Percentiles rank a stretch among this genome's conserved stretches.
Conservation (phyloP, 139 green algal species). For the Coelastrella sp. region DNA sequence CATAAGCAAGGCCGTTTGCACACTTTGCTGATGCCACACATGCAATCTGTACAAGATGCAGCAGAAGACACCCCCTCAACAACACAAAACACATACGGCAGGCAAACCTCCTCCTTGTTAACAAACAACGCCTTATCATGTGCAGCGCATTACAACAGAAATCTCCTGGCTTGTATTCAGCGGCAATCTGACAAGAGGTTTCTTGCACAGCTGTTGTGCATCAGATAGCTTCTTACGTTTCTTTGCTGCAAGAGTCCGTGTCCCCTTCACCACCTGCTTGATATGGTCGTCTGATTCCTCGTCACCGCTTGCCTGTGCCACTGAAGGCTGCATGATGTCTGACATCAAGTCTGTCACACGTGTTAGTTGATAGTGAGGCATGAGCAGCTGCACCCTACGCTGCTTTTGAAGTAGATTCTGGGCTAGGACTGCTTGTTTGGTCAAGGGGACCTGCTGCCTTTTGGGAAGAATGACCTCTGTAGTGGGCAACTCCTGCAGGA, state of each 20-base stretch:
- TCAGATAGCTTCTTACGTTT: too few species aligned
- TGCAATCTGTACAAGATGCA: too few species aligned
- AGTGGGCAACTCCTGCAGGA: slow-evolving; percentile 25
- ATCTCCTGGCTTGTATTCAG: too few species aligned
- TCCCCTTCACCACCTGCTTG: background rate
- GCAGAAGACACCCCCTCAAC: too few species aligned
- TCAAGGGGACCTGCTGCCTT: background rate
- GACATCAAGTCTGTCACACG: background rate
- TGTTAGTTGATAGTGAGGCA: background rate
- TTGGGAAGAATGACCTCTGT: background rate
- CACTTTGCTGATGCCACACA: too few species aligned
- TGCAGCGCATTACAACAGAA: too few species aligned
- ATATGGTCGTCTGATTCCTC: too few species aligned
- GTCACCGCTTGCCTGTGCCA: background rate
- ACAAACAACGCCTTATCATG: too few species aligned
- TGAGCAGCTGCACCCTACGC: slow-evolving; percentile 33
- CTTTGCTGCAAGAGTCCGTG: background rate
- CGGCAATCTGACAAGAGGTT: too few species aligned
- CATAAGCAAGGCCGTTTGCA: background rate
- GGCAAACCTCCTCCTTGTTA: too few species aligned
- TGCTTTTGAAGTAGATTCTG: background rate
- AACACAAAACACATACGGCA: too few species aligned
- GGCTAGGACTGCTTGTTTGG: background rate
- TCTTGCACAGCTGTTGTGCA: too few species aligned
- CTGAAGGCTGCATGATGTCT: slow-evolving; percentile 6